Evolutionary conservation across 768 basidiomycete genomes (phyloP).

Genomic region (Epithele typhae): DNA sequence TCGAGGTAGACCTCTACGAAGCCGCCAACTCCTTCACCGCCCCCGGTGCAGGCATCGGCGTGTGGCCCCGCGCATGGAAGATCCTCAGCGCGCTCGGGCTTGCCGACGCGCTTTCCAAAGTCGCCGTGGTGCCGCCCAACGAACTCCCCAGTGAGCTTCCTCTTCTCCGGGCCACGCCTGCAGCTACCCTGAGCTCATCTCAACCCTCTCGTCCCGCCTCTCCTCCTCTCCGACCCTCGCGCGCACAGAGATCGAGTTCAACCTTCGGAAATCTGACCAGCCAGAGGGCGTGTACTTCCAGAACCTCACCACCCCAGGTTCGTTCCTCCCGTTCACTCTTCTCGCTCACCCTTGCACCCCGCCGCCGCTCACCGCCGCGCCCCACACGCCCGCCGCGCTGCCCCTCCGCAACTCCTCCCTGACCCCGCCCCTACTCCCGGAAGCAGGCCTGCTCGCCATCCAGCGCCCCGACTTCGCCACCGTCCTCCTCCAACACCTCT

Average conservation of each 20-base stretch:
- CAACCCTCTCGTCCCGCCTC: background rate
- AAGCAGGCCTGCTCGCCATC: constrained; percentile 34
- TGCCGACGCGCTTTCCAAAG: constrained; percentile 20
- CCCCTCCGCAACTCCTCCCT: too few species aligned
- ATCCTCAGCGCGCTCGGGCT: constrained; percentile 24
- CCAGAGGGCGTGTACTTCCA: constrained; percentile 49
- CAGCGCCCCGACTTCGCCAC: constrained; percentile 69
- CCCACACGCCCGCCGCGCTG: too few species aligned
- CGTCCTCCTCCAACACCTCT: constrained; percentile 47
- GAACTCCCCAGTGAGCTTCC: constrained; percentile 23
- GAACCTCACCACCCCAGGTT: constrained; percentile 54
- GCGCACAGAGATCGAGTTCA: constrained; percentile 46
- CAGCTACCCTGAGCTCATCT: constrained; percentile 47
- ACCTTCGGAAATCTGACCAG: constrained; percentile 60
- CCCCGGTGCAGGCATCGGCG: constrained; percentile 29
- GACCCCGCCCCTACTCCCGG: too few species aligned
- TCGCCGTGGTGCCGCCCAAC: constrained; percentile 21
- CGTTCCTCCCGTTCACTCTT: constrained; percentile 6
- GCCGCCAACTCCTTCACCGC: constrained; percentile 25
- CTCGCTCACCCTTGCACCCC: too few species aligned
- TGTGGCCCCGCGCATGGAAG: constrained; percentile 33
- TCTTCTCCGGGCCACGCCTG: background rate
- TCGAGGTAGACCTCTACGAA: constrained; percentile 32
- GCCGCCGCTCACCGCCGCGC: too few species aligned
- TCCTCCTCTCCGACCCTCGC: background rate